A percentile compares a stretch with the other conserved stretches of the same genome.
Evolutionary conservation across 1,139 yeast genomes (phyloP).

Genomic region (Yamadazyma buinensis): DNA sequence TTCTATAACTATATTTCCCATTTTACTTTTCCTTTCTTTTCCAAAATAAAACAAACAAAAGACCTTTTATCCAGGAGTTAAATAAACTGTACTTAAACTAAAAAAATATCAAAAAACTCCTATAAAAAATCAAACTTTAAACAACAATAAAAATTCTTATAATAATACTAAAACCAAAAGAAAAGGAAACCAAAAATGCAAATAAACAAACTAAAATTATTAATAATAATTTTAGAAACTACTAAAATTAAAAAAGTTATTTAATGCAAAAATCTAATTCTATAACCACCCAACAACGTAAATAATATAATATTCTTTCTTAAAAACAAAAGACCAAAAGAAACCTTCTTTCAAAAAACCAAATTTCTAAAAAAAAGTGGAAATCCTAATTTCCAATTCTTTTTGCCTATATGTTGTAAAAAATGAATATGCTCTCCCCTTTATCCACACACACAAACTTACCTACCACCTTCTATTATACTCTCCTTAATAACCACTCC

Average conservation of each 20-base stretch:
- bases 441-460: too few relatives aligned
- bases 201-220: too few relatives aligned
- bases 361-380: too few relatives aligned
- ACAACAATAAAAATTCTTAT: conserved; percentile 7
- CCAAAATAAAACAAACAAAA: too few relatives aligned
- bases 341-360: too few relatives aligned
- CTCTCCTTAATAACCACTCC: too few relatives aligned
- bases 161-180: too few relatives aligned
- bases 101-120: conserved; percentile 2
- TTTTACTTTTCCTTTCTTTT: not conserved
- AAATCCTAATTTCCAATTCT: too few relatives aligned
- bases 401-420: too few relatives aligned
- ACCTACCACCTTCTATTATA: not conserved
- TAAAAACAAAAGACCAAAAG: not conserved
- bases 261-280: not conserved
- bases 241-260: conserved; percentile 1
- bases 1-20: conserved; percentile 15
- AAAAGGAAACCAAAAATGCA: not conserved
- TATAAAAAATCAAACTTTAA: conserved; percentile 1
- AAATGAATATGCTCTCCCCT: too few relatives aligned
- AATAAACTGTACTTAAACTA: too few relatives aligned
- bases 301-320: conserved; percentile 9
- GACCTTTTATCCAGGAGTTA: not conserved
- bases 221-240: too few relatives aligned
- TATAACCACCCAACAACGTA: conserved; percentile 16